Base-by-base conservation (phyloP, 805 yeast genomes). In the Myxozyma kluyveri region DNA sequence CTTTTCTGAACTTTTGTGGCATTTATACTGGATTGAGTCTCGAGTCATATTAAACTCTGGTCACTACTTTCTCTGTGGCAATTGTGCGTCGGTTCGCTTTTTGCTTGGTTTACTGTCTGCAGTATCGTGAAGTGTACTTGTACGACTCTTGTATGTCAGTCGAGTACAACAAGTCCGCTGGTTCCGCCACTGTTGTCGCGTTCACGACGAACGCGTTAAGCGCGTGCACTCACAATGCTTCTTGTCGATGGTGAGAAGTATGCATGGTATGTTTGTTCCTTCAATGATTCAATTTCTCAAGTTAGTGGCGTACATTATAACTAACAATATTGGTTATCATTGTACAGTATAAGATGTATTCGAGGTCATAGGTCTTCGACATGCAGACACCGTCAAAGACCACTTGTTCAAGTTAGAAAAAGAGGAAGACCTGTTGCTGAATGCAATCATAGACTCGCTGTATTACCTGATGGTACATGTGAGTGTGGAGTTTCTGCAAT, bases 301-400 rank as follows among this genome's bases (percentile, higher is more conserved):
- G 36, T 32, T 32, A 2, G 36, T 32, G 2, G 14, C 17, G 36
- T n/a, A 2, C 36, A 32, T 12, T 4, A 12, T 36, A 4, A 9
- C 18, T 36, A 4, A 7, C 22, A 35, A 22, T 35, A 3, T 35
- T 9, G 39, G 21, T 29, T 29, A 9, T 29, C 14, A 9, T 29
- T 29, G 12, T 29, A 9, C 33, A 55, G 59, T 31, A 55, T 55
- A n/a, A 84, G 83, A 63, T 91, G 99, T 65, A 88, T 93, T 22
- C 74, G 96, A 40, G 98, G 98, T 17, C 99, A 91, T 65, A 72
- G 99, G 37, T 86, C 96, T 0, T 82, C 91, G 0, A 81, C 84
- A 49, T 91, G 99, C 68, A 80, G 79, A 48, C 99, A 91, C 68
- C 80, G 85, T 27, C 74, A 78, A 47, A 75, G 96, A 42, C 88